phyloP scores from a whole-genome alignment of 1,139 yeast genomes.

The Tardiomyces blankii region DNA sequence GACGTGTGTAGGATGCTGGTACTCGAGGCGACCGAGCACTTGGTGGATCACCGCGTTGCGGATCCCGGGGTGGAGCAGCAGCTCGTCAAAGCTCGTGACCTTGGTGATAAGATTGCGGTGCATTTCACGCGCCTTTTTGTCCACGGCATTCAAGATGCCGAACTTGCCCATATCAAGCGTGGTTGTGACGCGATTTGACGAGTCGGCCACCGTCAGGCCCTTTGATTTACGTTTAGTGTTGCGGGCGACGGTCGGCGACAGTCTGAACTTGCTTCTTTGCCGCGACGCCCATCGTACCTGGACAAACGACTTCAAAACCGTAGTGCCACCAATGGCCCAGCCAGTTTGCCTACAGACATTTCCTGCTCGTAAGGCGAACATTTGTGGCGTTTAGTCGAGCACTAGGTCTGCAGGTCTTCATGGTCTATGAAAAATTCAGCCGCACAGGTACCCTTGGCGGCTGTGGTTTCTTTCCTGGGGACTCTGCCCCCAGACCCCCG shows the following conservation, averaged over 20 bases:
- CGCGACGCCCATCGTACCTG: not conserved
- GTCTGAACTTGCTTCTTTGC: not conserved
- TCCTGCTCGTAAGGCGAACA: no score
- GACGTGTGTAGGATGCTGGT: slow-evolving; percentile 47
- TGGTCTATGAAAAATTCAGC: no score
- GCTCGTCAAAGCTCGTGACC: slow-evolving; percentile 49
- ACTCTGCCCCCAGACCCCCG: no score
- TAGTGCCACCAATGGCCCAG: no score
- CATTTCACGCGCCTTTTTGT: slow-evolving; percentile 20
- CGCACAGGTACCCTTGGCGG: no score
- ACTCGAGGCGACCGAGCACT: slow-evolving; percentile 25
- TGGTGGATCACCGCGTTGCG: slow-evolving; percentile 53
- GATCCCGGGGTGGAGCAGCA: slow-evolving; percentile 57
- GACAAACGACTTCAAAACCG: no score
- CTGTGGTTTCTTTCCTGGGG: no score
- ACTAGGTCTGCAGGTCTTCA: no score
- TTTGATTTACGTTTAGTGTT: slow-evolving; percentile 5
- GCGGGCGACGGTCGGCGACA: slow-evolving; percentile 9
- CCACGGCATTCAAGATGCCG: slow-evolving; percentile 24
- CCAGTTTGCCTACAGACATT: no score
- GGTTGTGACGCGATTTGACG: slow-evolving; percentile 6
- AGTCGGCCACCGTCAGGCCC: slow-evolving; percentile 4
- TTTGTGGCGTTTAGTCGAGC: no score
- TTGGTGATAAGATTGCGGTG: slow-evolving; percentile 33
- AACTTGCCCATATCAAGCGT: slow-evolving; percentile 21